phyloP scores from a whole-genome alignment of 2,329 filamentous ascomycete genomes.

The Diaporthe australafricana region DNA sequence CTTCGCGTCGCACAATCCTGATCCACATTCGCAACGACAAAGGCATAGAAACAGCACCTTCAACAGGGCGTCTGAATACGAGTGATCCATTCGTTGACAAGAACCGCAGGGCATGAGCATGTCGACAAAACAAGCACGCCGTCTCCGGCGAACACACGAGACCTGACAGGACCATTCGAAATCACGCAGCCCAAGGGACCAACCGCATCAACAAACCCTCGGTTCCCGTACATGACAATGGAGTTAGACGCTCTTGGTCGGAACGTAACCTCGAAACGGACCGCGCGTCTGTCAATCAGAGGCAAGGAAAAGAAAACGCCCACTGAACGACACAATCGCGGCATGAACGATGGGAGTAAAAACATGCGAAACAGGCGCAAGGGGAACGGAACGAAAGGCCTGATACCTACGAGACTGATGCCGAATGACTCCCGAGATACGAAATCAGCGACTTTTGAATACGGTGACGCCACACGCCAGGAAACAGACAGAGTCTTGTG shows the following conservation, averaged over 20 bases:
- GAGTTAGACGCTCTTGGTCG: too few relatives aligned
- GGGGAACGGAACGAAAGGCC: background rate
- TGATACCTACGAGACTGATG: background rate
- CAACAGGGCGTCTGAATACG: background rate
- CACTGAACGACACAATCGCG: too few relatives aligned
- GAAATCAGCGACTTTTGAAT: constrained; percentile 29
- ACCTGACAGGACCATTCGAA: background rate
- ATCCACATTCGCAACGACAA: background rate
- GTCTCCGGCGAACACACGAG: too few relatives aligned
- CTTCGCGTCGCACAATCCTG: too few relatives aligned
- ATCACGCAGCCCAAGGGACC: background rate
- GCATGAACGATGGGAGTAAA: too few relatives aligned
- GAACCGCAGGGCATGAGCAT: background rate
- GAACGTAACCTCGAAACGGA: too few relatives aligned
- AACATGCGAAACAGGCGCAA: background rate
- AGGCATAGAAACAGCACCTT: too few relatives aligned
- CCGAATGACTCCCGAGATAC: constrained; percentile 14
- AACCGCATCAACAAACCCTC: background rate
- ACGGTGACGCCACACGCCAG: constrained; percentile 32
- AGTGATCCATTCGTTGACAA: background rate
- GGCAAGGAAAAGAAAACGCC: too few relatives aligned
- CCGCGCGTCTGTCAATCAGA: too few relatives aligned
- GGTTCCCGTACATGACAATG: too few relatives aligned
- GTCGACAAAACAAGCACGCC: too few relatives aligned
- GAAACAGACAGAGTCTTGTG: constrained; percentile 18